Evolutionary conservation across 2,329 filamentous ascomycete species (phyloP).

Genomic region (Aureobasidium sp.): DNA sequence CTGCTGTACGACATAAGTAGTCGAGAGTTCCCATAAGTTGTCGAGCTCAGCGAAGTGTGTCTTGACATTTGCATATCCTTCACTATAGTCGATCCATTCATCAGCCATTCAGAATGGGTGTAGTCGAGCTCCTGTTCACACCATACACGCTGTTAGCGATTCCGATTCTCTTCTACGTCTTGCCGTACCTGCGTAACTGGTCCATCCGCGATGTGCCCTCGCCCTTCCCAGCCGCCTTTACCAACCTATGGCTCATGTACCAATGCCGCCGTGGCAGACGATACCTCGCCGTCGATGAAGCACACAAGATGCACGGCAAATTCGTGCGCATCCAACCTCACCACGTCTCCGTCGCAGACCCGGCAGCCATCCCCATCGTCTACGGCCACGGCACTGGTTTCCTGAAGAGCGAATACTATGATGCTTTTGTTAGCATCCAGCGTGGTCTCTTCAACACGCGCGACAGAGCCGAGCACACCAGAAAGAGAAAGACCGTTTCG

Average conservation of each 20-base stretch:
- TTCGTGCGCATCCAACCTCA: constrained; percentile 76
- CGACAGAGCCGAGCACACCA: constrained; percentile 69
- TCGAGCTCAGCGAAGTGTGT: background rate
- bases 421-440: constrained; percentile 80
- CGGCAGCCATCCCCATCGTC: constrained; percentile 63
- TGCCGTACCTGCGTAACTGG: constrained; percentile 53
- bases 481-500: constrained; percentile 81
- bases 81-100: background rate
- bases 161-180: constrained; percentile 48
- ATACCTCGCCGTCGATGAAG: constrained; percentile 54
- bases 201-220: constrained; percentile 49
- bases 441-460: constrained; percentile 86
- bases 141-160: constrained; percentile 42
- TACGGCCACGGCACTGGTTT: constrained; percentile 58
- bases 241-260: constrained; percentile 71
- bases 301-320: constrained; percentile 69
- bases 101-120: constrained; percentile 22
- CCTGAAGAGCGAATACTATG: constrained; percentile 67
- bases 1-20: background rate
- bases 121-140: constrained; percentile 34
- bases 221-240: constrained; percentile 58
- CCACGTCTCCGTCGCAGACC: constrained; percentile 74
- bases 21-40: background rate
- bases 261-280: constrained; percentile 52
- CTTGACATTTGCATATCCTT: background rate